Base-by-base conservation (phyloP, 2,329 filamentous ascomycete species). In the Alternaria conjuncta region DNA sequence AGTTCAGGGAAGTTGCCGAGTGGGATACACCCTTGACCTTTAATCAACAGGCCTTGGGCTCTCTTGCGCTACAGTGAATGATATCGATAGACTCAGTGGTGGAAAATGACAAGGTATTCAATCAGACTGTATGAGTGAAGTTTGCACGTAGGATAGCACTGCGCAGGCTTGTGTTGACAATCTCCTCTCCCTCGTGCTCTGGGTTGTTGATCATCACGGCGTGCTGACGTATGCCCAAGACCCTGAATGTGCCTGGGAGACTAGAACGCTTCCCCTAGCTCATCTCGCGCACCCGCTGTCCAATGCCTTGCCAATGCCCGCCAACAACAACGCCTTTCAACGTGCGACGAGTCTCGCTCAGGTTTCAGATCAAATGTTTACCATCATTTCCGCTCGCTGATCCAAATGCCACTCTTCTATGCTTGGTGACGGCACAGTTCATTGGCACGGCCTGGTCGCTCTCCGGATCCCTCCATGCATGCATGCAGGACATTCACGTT, bases 11-110 rank as follows among this genome's bases (percentile, higher is more conserved):
- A 61, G 59, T 50, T 28, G 60, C 49, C 56, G 57, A 66, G 57
- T 64, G 64, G 64, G 64, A 66, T 66, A 55, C 32, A 64, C 64
- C 64, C 61, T 66, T 55, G 61, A 54, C 54, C 43, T 45, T 32
- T 44, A 46, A 49, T 49, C 56, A 51, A 50, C 26, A 49, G 30
- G 28, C 26, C 36, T 10, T 43, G 28, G 44, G 30, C 18, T 28
- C 20, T 25, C 28, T 9, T 58, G 36, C 41, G 36, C 55, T 20
- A 49, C 20, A n/a, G 41, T 21, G 25, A 21, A 47, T 28, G n/a
- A 21, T 20, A 13, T 41, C 41, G 2, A 20, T 25, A 13, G 15
- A 15, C n/a, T 10, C 41, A 26, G 30, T 32, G 32, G 20, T 20
- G 30, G 12, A 3, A 23, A 12, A 6, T 23, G 46, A 20, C 21